Evolutionary conservation across 169 alveolate genomes (phyloP).

Genomic region (Blepharisma undulans): DNA sequence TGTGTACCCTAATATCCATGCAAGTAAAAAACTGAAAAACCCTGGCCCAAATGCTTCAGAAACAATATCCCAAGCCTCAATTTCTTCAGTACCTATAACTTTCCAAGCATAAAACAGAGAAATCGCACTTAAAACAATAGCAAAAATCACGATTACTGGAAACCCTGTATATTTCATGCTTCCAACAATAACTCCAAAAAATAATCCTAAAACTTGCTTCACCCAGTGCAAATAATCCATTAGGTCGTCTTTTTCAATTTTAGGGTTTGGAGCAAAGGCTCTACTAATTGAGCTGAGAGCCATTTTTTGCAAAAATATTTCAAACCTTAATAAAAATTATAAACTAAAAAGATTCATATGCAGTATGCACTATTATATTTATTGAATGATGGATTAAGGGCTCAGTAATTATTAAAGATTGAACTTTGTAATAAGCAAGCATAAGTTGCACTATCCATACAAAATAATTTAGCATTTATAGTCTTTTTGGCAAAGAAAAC

Average conservation of each 20-base stretch:
- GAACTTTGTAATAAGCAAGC: too few species aligned
- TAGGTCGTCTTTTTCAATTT: background rate
- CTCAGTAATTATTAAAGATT: too few species aligned
- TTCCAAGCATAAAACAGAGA: conserved; percentile 29
- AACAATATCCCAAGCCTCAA: conserved; percentile 26
- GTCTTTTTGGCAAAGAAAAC: too few species aligned
- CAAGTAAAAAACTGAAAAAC: conserved; percentile 10
- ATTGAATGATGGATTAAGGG: too few species aligned
- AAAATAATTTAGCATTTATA: too few species aligned
- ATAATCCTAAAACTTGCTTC: background rate
- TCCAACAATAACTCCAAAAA: background rate
- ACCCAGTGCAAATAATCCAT: conserved; percentile 29
- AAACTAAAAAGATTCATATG: too few species aligned
- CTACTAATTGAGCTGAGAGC: background rate
- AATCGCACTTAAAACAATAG: background rate
- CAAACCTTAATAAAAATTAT: too few species aligned
- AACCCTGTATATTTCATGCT: background rate
- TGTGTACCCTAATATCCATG: conserved; percentile 3
- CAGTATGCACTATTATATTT: too few species aligned
- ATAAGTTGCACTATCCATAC: too few species aligned
- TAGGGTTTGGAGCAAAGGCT: background rate
- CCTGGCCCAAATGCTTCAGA: conserved; percentile 35
- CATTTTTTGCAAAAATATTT: too few species aligned
- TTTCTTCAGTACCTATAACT: background rate
- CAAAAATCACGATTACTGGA: background rate